Percentiles rank a stretch among this genome's conserved stretches.
Evolutionary conservation across 2,329 filamentous ascomycete genomes (phyloP).

Genomic region (Fusarium verrucosum): DNA sequence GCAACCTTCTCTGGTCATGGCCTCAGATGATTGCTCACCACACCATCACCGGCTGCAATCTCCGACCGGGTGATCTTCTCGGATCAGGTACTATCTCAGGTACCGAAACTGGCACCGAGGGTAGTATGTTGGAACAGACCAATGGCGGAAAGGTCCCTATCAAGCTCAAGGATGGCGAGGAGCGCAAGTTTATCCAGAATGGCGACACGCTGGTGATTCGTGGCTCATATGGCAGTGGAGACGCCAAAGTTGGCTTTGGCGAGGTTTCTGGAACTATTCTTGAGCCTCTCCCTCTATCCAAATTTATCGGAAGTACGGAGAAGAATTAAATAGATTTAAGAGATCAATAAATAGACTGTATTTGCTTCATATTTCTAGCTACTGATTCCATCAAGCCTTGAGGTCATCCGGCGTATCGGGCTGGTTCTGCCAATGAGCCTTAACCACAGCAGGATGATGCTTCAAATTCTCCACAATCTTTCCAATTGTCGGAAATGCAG

Average conservation of each 20-base stretch:
- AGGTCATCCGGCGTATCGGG: slow-evolving; percentile 56
- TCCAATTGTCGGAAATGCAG: slow-evolving; percentile 57
- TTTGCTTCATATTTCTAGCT: fast-evolving
- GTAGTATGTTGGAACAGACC: slow-evolving; percentile 77
- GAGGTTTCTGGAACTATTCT: slow-evolving; percentile 72
- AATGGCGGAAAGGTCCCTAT: slow-evolving; percentile 73
- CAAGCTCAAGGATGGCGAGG: slow-evolving; percentile 69
- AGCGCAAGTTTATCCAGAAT: slow-evolving; percentile 77
- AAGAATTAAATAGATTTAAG: not conserved
- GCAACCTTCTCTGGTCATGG: slow-evolving; percentile 77
- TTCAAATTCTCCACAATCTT: slow-evolving; percentile 58
- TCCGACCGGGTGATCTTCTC: slow-evolving; percentile 78
- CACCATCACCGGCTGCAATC: slow-evolving; percentile 77
- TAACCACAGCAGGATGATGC: slow-evolving; percentile 59
- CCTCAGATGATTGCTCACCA: slow-evolving; percentile 87
- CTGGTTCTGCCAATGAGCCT: slow-evolving; percentile 64
- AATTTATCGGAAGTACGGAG: not conserved
- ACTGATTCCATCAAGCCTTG: slow-evolving; percentile 7
- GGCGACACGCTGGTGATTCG: slow-evolving; percentile 75
- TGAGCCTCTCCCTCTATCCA: slow-evolving; percentile 47
- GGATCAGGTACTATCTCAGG: slow-evolving; percentile 82
- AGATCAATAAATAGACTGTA: not conserved
- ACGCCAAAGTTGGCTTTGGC: slow-evolving; percentile 78
- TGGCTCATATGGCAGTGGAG: slow-evolving; percentile 72
- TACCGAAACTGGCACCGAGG: slow-evolving; percentile 68